Percentiles rank a stretch among this genome's conserved stretches.
Conservation (phyloP, 306 rosid species). For the Hippophae tibetana region DNA sequence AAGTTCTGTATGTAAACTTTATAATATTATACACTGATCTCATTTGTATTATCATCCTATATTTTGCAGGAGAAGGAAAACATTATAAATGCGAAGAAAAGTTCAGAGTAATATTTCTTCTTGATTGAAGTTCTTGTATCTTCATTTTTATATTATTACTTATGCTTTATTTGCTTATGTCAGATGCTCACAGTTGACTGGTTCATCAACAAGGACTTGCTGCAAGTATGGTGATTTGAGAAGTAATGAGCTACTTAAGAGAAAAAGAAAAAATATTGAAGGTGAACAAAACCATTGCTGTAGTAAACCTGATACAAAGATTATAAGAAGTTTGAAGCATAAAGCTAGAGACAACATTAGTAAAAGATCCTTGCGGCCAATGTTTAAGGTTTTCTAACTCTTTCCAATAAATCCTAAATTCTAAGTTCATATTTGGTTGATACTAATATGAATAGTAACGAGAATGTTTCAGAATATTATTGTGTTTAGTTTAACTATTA, state of each 20-base stretch:
- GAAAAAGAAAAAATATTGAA: slow-evolving; percentile 35
- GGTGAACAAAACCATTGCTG: slow-evolving; percentile 23
- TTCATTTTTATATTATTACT: neutral
- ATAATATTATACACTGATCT: too few relatives aligned
- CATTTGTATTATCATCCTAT: slow-evolving; percentile 7
- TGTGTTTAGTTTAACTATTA: too few relatives aligned
- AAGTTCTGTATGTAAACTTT: too few relatives aligned
- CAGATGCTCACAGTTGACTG: slow-evolving; percentile 54
- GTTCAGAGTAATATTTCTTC: slow-evolving; percentile 43
- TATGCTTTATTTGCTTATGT: slow-evolving; percentile 13
- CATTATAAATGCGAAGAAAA: slow-evolving; percentile 34
- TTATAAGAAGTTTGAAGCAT: slow-evolving; percentile 46
- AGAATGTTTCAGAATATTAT: too few relatives aligned
- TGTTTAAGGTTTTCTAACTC: slow-evolving; percentile 31
- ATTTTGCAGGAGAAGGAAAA: slow-evolving; percentile 46
- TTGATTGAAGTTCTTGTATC: slow-evolving; percentile 6
- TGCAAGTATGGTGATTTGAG: slow-evolving; percentile 20
- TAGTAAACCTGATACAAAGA: slow-evolving; percentile 27
- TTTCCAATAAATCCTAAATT: neutral
- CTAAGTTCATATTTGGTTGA: neutral
- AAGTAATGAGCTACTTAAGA: slow-evolving; percentile 25
- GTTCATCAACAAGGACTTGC: slow-evolving; percentile 32
- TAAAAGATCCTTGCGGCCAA: slow-evolving; percentile 53
- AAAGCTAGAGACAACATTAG: slow-evolving; percentile 18
- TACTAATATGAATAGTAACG: neutral